Evolutionary conservation across 805 yeast species (phyloP).

Genomic region (Cyberlindnera suaveolens): DNA sequence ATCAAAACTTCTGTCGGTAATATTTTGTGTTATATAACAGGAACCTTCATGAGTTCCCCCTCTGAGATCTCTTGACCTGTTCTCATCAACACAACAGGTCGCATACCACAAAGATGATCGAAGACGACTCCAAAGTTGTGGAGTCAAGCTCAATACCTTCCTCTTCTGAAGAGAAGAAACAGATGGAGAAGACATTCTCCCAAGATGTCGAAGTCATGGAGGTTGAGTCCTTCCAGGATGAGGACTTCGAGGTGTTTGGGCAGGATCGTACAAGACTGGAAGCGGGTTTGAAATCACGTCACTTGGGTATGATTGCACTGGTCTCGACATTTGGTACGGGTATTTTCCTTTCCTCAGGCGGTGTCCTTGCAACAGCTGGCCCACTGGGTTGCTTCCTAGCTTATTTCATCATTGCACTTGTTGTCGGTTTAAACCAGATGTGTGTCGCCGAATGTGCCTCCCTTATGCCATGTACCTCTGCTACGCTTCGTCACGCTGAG

Average conservation of each 20-base stretch:
- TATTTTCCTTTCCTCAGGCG: constrained; percentile 33
- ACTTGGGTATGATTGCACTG: constrained; percentile 43
- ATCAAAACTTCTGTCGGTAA: no score
- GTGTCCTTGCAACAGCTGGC: constrained; percentile 31
- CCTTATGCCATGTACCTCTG: constrained; percentile 33
- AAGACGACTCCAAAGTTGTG: background rate
- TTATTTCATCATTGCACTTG: constrained; percentile 28
- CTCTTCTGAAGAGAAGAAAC: constrained; percentile 5
- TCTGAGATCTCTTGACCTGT: no score
- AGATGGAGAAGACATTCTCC: constrained; percentile 5
- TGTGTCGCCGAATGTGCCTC: constrained; percentile 34
- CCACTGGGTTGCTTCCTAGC: constrained; percentile 31
- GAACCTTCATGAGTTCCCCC: no score
- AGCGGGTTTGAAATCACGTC: constrained; percentile 24
- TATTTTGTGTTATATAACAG: no score
- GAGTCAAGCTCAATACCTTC: background rate
- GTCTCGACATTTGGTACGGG: constrained; percentile 43
- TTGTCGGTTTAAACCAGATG: constrained; percentile 34
- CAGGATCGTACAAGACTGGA: constrained; percentile 13
- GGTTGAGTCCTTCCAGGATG: constrained; percentile 6
- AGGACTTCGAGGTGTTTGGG: constrained; percentile 10
- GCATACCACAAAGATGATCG: no score
- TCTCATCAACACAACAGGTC: no score
- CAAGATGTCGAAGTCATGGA: constrained; percentile 14
- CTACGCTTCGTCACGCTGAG: constrained; percentile 31